These are phyloP conservation scores for Quercus lobata DNA, from an alignment of 331 rosid genomes.

Conservation along the genomic window DNA sequence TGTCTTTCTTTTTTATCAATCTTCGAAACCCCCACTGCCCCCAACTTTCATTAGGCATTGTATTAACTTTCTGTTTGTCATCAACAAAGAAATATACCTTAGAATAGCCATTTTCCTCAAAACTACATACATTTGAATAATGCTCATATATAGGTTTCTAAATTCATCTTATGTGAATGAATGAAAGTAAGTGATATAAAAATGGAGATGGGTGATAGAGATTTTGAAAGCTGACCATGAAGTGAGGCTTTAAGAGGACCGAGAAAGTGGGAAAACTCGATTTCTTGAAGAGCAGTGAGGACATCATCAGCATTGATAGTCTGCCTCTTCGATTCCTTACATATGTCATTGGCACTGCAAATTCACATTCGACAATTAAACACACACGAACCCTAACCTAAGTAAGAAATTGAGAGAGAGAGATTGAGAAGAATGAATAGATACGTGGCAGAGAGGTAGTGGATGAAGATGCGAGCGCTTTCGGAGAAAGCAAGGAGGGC, in stretches of 20 bases:
- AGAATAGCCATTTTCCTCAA: too few species aligned
- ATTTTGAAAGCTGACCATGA: slow-evolving; percentile 30
- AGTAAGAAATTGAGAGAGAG: neutral
- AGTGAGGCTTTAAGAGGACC: slow-evolving; percentile 70
- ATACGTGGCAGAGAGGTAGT: slow-evolving; percentile 90
- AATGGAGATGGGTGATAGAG: too few species aligned
- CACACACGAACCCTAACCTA: rapidly evolving
- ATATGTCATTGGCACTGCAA: slow-evolving; percentile 84
- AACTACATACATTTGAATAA: too few species aligned
- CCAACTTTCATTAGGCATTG: too few species aligned
- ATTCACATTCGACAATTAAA: neutral
- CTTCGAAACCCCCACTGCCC: too few species aligned
- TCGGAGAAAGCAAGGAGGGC: slow-evolving; percentile 81
- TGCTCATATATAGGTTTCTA: too few species aligned
- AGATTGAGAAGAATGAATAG: neutral
- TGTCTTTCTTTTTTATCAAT: too few species aligned
- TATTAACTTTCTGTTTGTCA: too few species aligned
- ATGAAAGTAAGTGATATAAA: too few species aligned
- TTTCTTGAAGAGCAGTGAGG: slow-evolving; percentile 79
- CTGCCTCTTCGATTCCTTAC: slow-evolving; percentile 88
- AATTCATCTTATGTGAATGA: too few species aligned
- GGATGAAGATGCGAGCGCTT: slow-evolving; percentile 88
- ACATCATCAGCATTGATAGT: slow-evolving; percentile 78
- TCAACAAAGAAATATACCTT: too few species aligned
- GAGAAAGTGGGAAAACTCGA: slow-evolving; percentile 73